phyloP scores from a whole-genome alignment of 2,329 filamentous ascomycete genomes.

The Xenosphaeropsis pyriputrescens region DNA sequence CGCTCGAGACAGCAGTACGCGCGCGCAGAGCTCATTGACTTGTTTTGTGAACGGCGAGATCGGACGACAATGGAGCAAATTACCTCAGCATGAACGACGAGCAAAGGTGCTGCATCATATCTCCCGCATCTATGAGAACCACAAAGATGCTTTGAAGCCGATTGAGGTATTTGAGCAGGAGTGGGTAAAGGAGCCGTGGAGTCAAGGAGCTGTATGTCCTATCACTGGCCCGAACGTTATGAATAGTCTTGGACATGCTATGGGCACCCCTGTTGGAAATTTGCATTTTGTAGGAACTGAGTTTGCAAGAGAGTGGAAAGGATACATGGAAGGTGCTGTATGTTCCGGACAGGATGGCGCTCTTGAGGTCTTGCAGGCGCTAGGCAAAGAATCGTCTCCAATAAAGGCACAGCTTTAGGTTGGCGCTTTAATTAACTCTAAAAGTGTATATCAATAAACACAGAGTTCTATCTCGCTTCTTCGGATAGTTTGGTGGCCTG shows the following conservation, averaged over 20 bases:
- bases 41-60: not conserved
- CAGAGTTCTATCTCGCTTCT: no score
- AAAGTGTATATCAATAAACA: conserved; percentile 8
- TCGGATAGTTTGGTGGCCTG: no score
- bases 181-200: conserved; percentile 8
- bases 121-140: not conserved
- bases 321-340: conserved; percentile 44
- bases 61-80: conserved; percentile 1
- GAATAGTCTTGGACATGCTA: conserved; percentile 14
- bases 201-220: conserved; percentile 17
- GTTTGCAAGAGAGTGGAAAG: conserved; percentile 34
- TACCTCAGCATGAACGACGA: conserved; percentile 14
- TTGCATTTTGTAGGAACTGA: conserved; percentile 41
- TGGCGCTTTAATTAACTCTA: not conserved
- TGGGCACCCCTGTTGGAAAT: conserved; percentile 18
- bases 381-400: no score
- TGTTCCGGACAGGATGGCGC: conserved; percentile 31
- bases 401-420: no score
- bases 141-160: not conserved
- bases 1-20: conserved; percentile 14
- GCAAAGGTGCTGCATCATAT: conserved; percentile 21
- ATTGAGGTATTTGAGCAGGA: conserved; percentile 1
- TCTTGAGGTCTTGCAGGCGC: conserved; percentile 18
- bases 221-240: conserved; percentile 23
- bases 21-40: not conserved